These are phyloP conservation scores for Rhizomucor miehei DNA, from an alignment of 371 early-diverging fungal species.

Conservation along the genomic window DNA sequence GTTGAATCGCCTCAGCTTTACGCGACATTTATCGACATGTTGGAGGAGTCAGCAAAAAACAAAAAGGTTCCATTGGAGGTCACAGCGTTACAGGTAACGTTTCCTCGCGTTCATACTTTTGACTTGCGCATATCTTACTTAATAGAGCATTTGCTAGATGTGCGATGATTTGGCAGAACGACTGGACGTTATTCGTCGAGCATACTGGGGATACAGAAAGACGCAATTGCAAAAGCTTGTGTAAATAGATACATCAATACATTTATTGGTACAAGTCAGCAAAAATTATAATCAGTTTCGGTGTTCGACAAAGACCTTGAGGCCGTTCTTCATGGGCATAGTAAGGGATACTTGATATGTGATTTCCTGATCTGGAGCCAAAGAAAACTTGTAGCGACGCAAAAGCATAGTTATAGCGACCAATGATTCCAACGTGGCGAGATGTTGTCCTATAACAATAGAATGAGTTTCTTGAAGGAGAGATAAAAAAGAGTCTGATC, in stretches of 20 bases:
- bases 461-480: neutral
- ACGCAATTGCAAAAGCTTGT: constrained; percentile 24
- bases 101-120: neutral
- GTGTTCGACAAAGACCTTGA: constrained; percentile 32
- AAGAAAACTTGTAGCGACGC: constrained; percentile 39
- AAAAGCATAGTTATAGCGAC: constrained; percentile 33
- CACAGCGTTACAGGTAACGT: constrained; percentile 39
- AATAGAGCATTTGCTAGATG: constrained; percentile 18
- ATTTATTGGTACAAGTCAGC: neutral
- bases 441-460: constrained; percentile 31
- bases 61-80: constrained; percentile 26
- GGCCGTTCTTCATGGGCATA: constrained; percentile 45
- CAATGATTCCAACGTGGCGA: constrained; percentile 46
- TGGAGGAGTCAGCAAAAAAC: constrained; percentile 53
- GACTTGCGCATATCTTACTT: neutral
- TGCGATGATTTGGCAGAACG: constrained; percentile 60
- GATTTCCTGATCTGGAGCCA: constrained; percentile 33
- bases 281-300: constrained; percentile 1
- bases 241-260: neutral
- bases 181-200: constrained; percentile 63
- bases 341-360: constrained; percentile 37
- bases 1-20: constrained; percentile 60
- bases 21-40: constrained; percentile 65
- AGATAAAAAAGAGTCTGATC: too few species aligned
- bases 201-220: constrained; percentile 76